Evolutionary conservation across 805 yeast species (phyloP), one percentile per base, ranked within the genome.

Genomic region (Wickerhamomyces sydowiorum): DNA sequence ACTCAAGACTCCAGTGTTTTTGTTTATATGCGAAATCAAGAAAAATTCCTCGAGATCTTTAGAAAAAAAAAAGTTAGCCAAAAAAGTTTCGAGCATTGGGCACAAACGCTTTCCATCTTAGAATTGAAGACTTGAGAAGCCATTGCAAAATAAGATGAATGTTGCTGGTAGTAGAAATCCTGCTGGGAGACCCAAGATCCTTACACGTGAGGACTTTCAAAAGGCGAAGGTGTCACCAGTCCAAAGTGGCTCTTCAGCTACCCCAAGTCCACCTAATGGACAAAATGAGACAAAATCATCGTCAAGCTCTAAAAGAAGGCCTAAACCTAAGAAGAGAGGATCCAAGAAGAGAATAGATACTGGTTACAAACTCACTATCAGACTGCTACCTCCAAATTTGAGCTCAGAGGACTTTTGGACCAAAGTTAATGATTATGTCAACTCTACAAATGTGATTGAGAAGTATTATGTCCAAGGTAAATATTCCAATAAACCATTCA

Each of bases 311-410:
- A 5, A 41, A 8, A 21, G 41, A 38, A 4, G 18, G 32, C 1
- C 37, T 45, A 8, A 39, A 29, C 17, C 30, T n/a, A 33, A 21
- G 10, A 33, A 33, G 10, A 33, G 19, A 33, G 13, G 36, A 33
- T 12, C 25, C 14, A 20, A 28, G 17, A 7, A 14, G 36, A 7
- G 37, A 17, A 36, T 40, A 34, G 28, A 36, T 41, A 22, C 36
- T 38, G 23, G 44, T 28, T 33, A 46, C n/a, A 56, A 56, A 36
- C 44, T 69, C 2, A 60, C 57, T 0, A 55, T 73, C 3, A 61
- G 80, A 40, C 52, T 67, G 7, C 53, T 75, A 12, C 80, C 80
- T 3, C 75, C 79, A 3, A 46, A 51, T 17, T 48, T 70, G 15
- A 36, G 45, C 1, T 56, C 60, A 19, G 51, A 47, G 1, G 56